Evolutionary conservation across 768 basidiomycete species (phyloP).

Genomic region (Lanmaoa pseudosensibilis): DNA sequence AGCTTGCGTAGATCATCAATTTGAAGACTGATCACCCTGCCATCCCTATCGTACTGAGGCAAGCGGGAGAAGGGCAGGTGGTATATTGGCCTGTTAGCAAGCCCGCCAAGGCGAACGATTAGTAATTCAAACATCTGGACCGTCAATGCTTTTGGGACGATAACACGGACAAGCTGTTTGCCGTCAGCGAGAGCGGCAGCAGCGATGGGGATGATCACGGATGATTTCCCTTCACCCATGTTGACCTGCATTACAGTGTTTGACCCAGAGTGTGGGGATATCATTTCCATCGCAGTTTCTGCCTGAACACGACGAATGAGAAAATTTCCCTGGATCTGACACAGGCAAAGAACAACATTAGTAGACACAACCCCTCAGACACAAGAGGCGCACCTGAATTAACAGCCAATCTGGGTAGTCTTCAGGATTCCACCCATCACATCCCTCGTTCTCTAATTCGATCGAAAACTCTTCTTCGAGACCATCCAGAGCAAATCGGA

Average conservation of each 20-base stretch:
- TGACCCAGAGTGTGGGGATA: constrained; percentile 30
- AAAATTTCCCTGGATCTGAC: constrained; percentile 38
- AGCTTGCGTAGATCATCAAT: constrained; percentile 29
- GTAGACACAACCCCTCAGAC: too few species aligned
- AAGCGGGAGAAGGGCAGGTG: constrained; percentile 48
- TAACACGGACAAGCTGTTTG: constrained; percentile 41
- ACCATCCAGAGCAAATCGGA: constrained; percentile 19
- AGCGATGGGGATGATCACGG: constrained; percentile 44
- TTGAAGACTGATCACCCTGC: background rate
- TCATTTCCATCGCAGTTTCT: constrained; percentile 43
- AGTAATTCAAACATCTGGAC: constrained; percentile 47
- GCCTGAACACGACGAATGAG: constrained; percentile 34
- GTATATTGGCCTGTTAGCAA: constrained; percentile 45
- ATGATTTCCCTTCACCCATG: constrained; percentile 57
- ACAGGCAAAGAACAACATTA: background rate
- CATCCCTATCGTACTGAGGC: constrained; percentile 11
- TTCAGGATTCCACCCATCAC: constrained; percentile 12
- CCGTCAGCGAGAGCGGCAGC: constrained; percentile 42
- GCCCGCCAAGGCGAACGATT: constrained; percentile 38
- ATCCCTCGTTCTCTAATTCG: constrained; percentile 22
- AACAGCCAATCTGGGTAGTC: constrained; percentile 41
- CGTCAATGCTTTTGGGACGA: constrained; percentile 44
- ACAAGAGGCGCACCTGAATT: constrained; percentile 34
- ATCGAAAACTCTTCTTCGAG: constrained; percentile 31
- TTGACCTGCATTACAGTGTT: constrained; percentile 49